Evolutionary conservation across 352 stramenopile genomes (phyloP), one percentile per base, ranked within the genome.

Genomic region (Labyrinthula sp.): DNA sequence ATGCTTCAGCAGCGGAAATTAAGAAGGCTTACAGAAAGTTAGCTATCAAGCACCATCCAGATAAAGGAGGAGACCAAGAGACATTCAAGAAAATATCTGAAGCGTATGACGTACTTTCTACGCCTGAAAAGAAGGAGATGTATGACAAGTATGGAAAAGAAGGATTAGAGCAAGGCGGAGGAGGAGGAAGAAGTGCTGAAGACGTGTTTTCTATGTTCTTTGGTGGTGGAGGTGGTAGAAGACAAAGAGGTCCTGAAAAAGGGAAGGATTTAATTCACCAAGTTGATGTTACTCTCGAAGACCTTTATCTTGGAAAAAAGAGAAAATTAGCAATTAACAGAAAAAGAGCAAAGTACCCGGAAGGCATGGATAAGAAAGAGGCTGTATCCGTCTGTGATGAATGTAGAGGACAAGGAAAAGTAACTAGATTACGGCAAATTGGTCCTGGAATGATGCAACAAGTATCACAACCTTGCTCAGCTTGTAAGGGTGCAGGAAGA

Each of bases 241-340:
- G 75, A 28, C 59, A 70, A 23, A 67, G 65, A 26, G 83, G 84
- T 14, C 82, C 82, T 6, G 76, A 85, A 49, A 94, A 93, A 65
- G 86, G 85, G 38, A 82, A 94, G 37, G 79, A 92, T 56, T 68
- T 95, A 40, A 68, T 81, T 27, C 79, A 94, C 67, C 77, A 77
- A 23, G 67, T 95, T 46, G 90, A 90, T 62, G 84, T 96, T 18
- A 90, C 76, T 38, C 67, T 99, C 31, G 87, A 97, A 62, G 88
- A 99, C 57, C 62, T 97, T 34, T 99, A 95, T 75, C 95, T 95
- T 57, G 89, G 89, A 59, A 97, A 97, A 66, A 97, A 82, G 3
- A 79, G 92, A 35, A 93, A 94, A 56, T 65, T 97, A 15, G 82
- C 85, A 1, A 81, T 97, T 40, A 60, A 45, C 39, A 14, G 23